These are phyloP conservation scores for Starmerella apis DNA, from an alignment of 805 yeast species.

Conservation along the genomic window DNA sequence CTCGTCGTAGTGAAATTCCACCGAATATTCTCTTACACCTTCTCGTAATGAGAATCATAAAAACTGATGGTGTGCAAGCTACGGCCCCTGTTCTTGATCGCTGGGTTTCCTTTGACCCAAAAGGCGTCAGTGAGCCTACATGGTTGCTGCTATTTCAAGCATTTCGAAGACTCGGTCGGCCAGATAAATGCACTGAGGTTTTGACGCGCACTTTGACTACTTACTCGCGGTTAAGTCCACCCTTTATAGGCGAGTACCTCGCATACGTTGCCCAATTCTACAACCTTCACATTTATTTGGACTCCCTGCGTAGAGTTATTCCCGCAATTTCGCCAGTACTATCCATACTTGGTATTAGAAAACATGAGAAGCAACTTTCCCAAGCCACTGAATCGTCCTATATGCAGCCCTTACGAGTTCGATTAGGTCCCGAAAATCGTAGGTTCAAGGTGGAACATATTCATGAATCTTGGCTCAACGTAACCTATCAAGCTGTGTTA, in stretches of 20 bases:
- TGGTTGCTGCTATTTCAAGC: slow-evolving; percentile 26
- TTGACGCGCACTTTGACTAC: slow-evolving; percentile 16
- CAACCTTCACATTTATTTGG: slow-evolving; percentile 20
- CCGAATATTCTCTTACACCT: slow-evolving; percentile 22
- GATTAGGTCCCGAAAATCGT: slow-evolving; percentile 3
- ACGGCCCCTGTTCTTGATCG: slow-evolving; percentile 23
- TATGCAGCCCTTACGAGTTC: background rate
- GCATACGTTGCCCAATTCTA: slow-evolving; percentile 22
- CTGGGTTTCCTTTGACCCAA: slow-evolving; percentile 17
- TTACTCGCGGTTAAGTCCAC: slow-evolving; percentile 17
- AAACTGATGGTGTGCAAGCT: slow-evolving; percentile 25
- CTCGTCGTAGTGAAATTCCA: slow-evolving; percentile 8
- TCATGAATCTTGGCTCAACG: slow-evolving; percentile 24
- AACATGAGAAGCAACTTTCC: slow-evolving; percentile 5
- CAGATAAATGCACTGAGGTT: slow-evolving; percentile 26
- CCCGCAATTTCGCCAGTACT: slow-evolving; percentile 21
- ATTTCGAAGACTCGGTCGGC: slow-evolving; percentile 26
- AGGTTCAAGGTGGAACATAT: slow-evolving; percentile 4
- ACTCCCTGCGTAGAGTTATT: slow-evolving; percentile 16
- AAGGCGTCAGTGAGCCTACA: slow-evolving; percentile 22
- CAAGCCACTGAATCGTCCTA: background rate
- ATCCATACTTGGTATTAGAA: slow-evolving; percentile 18
- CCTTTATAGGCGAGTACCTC: slow-evolving; percentile 26
- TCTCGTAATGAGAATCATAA: slow-evolving; percentile 25
- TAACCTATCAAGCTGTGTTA: slow-evolving; percentile 27